Conservation (phyloP, 306 rosid species). For the Vigna hirtella region DNA sequence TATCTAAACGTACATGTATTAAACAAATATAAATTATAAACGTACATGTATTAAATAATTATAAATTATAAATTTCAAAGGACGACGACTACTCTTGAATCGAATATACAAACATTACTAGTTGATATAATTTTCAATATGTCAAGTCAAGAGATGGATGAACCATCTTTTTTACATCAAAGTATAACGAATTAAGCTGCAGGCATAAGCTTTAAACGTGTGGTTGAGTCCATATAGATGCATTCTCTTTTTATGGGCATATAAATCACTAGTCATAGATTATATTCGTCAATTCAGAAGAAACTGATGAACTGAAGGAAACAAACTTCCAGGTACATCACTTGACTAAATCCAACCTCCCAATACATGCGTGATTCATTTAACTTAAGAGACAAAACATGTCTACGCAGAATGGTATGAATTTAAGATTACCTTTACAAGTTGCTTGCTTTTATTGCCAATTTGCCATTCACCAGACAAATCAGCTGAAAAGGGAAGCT, state of each 20-base stretch:
- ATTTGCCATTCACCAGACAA: conserved; percentile 4
- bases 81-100: background rate
- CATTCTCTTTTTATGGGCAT: background rate
- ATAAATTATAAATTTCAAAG: background rate
- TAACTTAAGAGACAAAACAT: background rate
- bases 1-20: background rate
- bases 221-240: background rate
- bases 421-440: background rate
- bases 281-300: conserved; percentile 33
- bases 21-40: background rate
- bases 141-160: background rate
- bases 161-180: background rate
- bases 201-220: background rate
- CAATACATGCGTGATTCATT: background rate
- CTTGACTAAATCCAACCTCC: background rate
- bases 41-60: background rate
- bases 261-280: conserved; percentile 2
- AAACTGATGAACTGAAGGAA: conserved; percentile 28
- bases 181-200: background rate
- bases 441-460: background rate
- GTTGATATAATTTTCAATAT: no score
- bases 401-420: background rate
- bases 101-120: background rate
- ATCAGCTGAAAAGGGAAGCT: background rate
- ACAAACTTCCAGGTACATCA: background rate